phyloP scores from a whole-genome alignment of 345 rosid species.

The Acer negundo region DNA sequence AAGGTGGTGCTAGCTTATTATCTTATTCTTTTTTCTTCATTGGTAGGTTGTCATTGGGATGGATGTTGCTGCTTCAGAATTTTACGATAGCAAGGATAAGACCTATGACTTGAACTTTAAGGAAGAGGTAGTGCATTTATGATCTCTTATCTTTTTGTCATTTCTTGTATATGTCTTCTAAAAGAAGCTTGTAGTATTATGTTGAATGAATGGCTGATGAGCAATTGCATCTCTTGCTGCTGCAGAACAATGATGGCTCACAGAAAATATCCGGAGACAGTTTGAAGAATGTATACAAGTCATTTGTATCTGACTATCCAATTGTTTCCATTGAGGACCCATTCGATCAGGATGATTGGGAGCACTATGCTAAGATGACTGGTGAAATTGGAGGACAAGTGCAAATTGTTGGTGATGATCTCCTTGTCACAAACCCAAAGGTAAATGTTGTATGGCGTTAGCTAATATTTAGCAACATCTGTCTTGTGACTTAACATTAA shows the following conservation, averaged over 20 bases:
- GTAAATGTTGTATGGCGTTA: conserved; percentile 23
- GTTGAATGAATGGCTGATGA: conserved; percentile 14
- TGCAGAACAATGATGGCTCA: conserved; percentile 65
- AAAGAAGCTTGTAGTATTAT: background rate
- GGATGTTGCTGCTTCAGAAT: conserved; percentile 81
- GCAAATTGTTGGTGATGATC: conserved; percentile 76
- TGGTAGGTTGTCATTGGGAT: conserved; percentile 70
- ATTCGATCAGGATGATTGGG: conserved; percentile 81
- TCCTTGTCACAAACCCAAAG: conserved; percentile 73
- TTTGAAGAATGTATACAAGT: conserved; percentile 62
- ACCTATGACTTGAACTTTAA: conserved; percentile 68
- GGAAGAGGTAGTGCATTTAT: conserved; percentile 44
- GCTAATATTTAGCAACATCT: background rate
- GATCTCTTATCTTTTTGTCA: background rate
- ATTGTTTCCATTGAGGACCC: conserved; percentile 74
- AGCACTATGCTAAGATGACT: conserved; percentile 54
- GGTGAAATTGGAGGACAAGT: conserved; percentile 58
- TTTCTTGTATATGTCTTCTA: background rate
- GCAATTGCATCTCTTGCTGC: background rate
- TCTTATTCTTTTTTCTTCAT: background rate
- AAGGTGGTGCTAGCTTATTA: background rate
- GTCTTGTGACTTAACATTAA: background rate
- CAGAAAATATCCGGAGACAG: conserved; percentile 64
- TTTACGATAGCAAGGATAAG: conserved; percentile 49
- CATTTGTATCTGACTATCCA: conserved; percentile 57